A percentile compares a stretch with the other conserved stretches of the same genome.
phyloP scores from a whole-genome alignment of 2,329 filamentous ascomycete genomes.

The Chalaropsis ovoidea region DNA sequence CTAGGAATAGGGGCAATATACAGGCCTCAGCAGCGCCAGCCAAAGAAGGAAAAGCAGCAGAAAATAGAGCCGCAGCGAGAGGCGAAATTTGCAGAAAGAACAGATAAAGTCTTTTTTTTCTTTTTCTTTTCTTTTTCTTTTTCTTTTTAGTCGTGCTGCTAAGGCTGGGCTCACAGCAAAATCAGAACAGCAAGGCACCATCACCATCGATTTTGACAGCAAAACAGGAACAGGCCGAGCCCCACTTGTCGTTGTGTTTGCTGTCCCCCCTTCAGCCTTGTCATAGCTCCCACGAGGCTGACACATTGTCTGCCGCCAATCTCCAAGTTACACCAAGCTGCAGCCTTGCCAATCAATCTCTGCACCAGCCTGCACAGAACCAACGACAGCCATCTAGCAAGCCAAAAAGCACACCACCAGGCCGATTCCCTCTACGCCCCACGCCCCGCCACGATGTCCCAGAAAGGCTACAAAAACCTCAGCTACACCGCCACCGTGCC shows the following conservation, averaged over 20 bases:
- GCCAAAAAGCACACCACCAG: not conserved
- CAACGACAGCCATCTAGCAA: not conserved
- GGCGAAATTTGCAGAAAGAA: not conserved
- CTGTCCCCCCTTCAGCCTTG: constrained; percentile 9
- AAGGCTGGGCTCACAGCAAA: too few relatives aligned
- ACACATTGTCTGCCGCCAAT: not conserved
- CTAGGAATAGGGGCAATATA: not conserved
- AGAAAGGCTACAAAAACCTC: constrained; percentile 60
- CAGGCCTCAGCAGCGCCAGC: not conserved
- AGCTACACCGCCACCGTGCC: constrained; percentile 52
- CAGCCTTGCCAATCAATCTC: constrained; percentile 2
- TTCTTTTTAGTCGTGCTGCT: not conserved
- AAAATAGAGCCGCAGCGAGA: not conserved
- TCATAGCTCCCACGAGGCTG: not conserved
- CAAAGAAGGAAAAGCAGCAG: not conserved
- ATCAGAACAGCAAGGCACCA: too few relatives aligned
- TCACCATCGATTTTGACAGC: too few relatives aligned
- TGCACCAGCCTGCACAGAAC: not conserved
- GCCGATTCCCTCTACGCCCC: constrained; percentile 26
- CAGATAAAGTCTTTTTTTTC: not conserved
- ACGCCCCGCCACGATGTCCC: constrained; percentile 35
- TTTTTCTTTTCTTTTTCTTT: not conserved
- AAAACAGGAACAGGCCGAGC: not conserved
- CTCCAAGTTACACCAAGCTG: not conserved
- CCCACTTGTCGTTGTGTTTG: not conserved